phyloP scores from a whole-genome alignment of 495 filamentous ascomycete species.

The Penicillium parvum region DNA sequence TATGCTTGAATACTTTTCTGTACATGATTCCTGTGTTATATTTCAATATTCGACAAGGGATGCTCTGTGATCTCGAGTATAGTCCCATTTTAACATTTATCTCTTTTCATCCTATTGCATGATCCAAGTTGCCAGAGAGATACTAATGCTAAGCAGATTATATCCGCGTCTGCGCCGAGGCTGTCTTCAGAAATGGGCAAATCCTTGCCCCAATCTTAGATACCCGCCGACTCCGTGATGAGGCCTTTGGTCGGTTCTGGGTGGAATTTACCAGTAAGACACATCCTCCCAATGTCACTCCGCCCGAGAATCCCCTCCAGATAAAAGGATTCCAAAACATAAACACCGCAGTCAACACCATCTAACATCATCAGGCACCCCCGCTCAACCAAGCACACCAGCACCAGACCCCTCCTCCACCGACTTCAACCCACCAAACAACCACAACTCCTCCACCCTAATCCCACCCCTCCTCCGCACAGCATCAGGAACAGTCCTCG shows the following conservation, averaged over 20 bases:
- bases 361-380: not conserved
- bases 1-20: not conserved
- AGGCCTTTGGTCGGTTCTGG: constrained; percentile 45
- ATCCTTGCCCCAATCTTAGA: constrained; percentile 36
- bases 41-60: not conserved
- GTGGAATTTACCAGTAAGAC: constrained; percentile 33
- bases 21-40: not conserved
- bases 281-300: not conserved
- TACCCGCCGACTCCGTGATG: constrained; percentile 31
- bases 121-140: not conserved
- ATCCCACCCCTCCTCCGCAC: constrained; percentile 38
- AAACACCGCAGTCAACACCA: too few species aligned
- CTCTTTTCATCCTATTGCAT: not conserved
- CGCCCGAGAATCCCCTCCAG: not conserved
- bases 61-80: too few species aligned
- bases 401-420: constrained; percentile 7
- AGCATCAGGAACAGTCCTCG: constrained; percentile 38
- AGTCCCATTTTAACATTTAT: not conserved
- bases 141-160: constrained; percentile 26
- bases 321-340: not conserved
- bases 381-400: not conserved
- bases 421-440: constrained; percentile 5
- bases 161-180: constrained; percentile 27
- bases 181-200: constrained; percentile 32
- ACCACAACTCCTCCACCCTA: constrained; percentile 26